A percentile compares a stretch with the other conserved stretches of the same genome.
Evolutionary conservation across 495 filamentous ascomycete species (phyloP).

Genomic region (Daldinia decipiens): DNA sequence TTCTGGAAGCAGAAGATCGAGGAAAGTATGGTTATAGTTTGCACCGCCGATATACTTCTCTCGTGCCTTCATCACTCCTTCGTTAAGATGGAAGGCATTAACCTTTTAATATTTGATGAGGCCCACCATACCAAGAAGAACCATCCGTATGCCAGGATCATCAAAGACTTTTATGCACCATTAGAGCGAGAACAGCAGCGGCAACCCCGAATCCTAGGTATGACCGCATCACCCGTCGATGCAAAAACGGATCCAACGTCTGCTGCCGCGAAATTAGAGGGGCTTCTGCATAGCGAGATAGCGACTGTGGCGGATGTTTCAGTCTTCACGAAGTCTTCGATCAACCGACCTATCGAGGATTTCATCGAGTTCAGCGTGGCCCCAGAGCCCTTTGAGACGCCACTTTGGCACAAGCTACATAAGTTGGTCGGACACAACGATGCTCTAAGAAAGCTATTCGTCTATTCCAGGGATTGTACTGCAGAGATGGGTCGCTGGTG

Average conservation of each 20-base stretch:
- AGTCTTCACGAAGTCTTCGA: slow-evolving; percentile 64
- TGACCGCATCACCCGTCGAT: slow-evolving; percentile 98
- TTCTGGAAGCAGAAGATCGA: slow-evolving; percentile 75
- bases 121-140: slow-evolving; percentile 97
- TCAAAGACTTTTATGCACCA: slow-evolving; percentile 81
- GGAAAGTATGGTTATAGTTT: slow-evolving; percentile 88
- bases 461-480: slow-evolving; percentile 65
- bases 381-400: slow-evolving; percentile 66
- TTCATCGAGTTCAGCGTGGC: slow-evolving; percentile 67
- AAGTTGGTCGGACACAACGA: slow-evolving; percentile 65
- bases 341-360: slow-evolving; percentile 38
- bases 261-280: slow-evolving; percentile 82
- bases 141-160: slow-evolving; percentile 91
- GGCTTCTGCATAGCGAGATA: slow-evolving; percentile 80
- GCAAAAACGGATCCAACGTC: slow-evolving; percentile 73
- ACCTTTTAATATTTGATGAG: slow-evolving; percentile 94
- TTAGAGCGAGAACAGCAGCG: slow-evolving; percentile 47
- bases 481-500: slow-evolving; percentile 86
- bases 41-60: slow-evolving; percentile 87
- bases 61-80: slow-evolving; percentile 83
- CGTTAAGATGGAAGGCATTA: slow-evolving; percentile 84
- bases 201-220: slow-evolving; percentile 87
- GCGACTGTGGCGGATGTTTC: slow-evolving; percentile 78
- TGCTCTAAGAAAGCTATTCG: slow-evolving; percentile 68
- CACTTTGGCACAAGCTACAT: slow-evolving; percentile 68